Base-by-base conservation (phyloP, 495 filamentous ascomycete species). In the Lasiosphaeris hirsuta region DNA sequence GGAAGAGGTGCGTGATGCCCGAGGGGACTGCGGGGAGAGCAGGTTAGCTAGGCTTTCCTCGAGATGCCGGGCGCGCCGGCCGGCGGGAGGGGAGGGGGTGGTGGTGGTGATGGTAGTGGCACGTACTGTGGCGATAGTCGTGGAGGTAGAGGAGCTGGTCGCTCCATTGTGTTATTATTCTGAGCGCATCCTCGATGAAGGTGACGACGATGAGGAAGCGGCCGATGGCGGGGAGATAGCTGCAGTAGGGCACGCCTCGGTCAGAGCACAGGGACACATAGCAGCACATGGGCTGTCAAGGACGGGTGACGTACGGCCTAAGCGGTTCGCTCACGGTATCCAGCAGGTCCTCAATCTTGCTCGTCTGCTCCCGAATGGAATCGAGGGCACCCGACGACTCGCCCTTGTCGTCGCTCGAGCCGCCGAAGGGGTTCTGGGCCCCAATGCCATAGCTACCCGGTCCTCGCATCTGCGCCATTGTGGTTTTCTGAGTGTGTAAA, bases 171-270 rank as follows among this genome's bases (percentile, higher is more conserved):
- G 95, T 97, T 67, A 97, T 79, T 69, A 98, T 98, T 71, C 94
- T 84, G 40, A 98, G 76, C 35, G 92, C 90, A 77, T 98, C 94
- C 75, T 98, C 94, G 58, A 98, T 81, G 78, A 98, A 98, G 60
- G 94, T 98, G 55, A 97, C 94, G 33, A 98, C 94, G 63, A 98
- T 98, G 63, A 98, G 77, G 75, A 97, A 97, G 43, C 94, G 89
- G 39, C 94, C 94, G 74, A 97, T 92, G 55, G 90, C 90, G 34
- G 94, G 94, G 14, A 98, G 81, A 66, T 95, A 96, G 62, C 93
- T 97, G 43, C 37, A 7, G 38, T 9, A 52, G 8, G 38, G 11
- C 39, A 30, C 39, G 33, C 43, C 13, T 35, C 51, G 15, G 51
- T 54, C 40, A 54, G 53, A 17, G 38, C 35, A 18, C 7, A 10